Conservation (phyloP, 2,329 filamentous ascomycete species). For the Cercospora sesami region DNA sequence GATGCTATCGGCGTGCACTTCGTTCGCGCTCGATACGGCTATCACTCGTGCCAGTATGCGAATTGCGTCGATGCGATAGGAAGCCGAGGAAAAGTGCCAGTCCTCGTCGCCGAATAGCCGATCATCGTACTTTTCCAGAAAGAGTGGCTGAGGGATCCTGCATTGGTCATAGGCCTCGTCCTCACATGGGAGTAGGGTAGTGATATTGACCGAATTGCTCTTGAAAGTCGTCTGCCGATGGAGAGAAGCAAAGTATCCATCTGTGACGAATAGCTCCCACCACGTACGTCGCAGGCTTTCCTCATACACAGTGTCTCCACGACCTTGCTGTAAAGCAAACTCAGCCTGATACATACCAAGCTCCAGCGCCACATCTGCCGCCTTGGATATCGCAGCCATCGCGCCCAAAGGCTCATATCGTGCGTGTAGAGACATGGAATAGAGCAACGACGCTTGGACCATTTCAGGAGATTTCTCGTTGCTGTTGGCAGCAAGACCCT, state of each 20-base stretch:
- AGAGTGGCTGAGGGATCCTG: conserved; percentile 54
- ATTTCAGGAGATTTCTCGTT: conserved; percentile 48
- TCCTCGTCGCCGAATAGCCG: conserved; percentile 71
- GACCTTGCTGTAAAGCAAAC: conserved; percentile 65
- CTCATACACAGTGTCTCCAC: conserved; percentile 66
- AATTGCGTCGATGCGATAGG: conserved; percentile 79
- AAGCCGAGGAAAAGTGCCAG: conserved; percentile 75
- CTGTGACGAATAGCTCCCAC: conserved; percentile 83
- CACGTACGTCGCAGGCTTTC: conserved; percentile 86
- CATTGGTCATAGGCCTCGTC: conserved; percentile 65
- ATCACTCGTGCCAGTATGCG: conserved; percentile 78
- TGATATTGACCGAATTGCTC: conserved; percentile 65
- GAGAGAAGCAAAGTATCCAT: conserved; percentile 81
- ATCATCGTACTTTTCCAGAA: conserved; percentile 74
- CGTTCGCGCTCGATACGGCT: conserved; percentile 42
- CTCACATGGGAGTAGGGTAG: conserved; percentile 77
- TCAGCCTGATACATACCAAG: conserved; percentile 71
- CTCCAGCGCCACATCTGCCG: conserved; percentile 70
- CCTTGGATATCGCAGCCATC: conserved; percentile 64
- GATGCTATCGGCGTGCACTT: conserved; percentile 45
- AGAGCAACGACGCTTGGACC: conserved; percentile 75
- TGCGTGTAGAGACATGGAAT: conserved; percentile 76
- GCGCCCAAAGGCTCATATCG: conserved; percentile 70
- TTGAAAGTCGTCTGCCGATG: conserved; percentile 69
- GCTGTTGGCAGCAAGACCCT: conserved; percentile 49